A percentile compares a stretch with the other conserved stretches of the same genome.
These are phyloP conservation scores for Hyaloscypha bicolor DNA, from an alignment of 495 filamentous ascomycete species.

Conservation along the genomic window DNA sequence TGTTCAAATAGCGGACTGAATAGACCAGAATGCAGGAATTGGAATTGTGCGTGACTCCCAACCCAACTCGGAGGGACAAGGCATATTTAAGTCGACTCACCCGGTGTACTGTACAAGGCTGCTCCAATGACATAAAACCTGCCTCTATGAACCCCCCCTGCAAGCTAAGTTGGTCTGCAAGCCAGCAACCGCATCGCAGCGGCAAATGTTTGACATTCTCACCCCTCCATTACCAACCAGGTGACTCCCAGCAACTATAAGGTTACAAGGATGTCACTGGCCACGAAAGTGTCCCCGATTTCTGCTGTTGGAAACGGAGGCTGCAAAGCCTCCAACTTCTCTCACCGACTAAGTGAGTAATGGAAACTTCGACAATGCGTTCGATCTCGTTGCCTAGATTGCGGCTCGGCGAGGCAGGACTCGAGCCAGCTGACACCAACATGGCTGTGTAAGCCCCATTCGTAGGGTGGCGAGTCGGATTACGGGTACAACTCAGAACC, in stretches of 20 bases:
- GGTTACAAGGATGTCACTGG: neutral
- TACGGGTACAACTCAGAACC: neutral
- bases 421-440: constrained; percentile 6
- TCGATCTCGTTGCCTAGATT: neutral
- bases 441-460: neutral
- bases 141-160: neutral
- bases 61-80: neutral
- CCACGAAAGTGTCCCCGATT: neutral
- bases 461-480: neutral
- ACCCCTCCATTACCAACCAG: neutral
- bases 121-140: constrained; percentile 9
- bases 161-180: neutral
- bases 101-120: constrained; percentile 14
- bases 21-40: neutral
- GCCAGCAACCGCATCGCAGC: neutral
- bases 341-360: constrained; percentile 6
- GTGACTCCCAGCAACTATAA: neutral
- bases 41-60: neutral
- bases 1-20: neutral
- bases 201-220: neutral
- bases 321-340: neutral
- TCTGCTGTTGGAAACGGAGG: neutral
- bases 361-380: neutral
- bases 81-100: constrained; percentile 13
- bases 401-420: neutral